These are phyloP conservation scores for Monosporozyma yasuniensis DNA, from an alignment of 805 yeast genomes.

Conservation along the genomic window DNA sequence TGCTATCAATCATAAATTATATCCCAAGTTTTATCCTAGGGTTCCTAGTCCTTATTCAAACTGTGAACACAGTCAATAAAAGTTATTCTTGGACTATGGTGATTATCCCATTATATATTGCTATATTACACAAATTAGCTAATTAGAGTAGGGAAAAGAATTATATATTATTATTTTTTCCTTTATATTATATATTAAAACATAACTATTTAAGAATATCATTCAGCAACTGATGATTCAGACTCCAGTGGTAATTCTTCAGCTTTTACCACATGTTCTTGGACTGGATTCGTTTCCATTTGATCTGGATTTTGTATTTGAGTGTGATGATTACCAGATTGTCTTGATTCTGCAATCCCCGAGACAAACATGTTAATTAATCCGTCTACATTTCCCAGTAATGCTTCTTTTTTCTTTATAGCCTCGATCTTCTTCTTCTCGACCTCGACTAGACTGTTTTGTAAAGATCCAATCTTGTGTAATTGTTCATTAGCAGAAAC, in stretches of 20 bases:
- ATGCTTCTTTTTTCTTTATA: conserved; percentile 52
- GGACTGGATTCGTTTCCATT: neutral
- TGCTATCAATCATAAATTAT: conserved; percentile 9
- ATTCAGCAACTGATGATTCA: neutral
- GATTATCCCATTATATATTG: neutral
- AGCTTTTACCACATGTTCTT: neutral
- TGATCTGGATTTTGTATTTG: neutral
- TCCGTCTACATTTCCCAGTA: conserved; percentile 54
- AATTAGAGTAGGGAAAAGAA: neutral
- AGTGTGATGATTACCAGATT: neutral
- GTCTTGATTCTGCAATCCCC: conserved; percentile 32
- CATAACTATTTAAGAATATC: neutral
- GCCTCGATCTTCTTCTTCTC: conserved; percentile 52
- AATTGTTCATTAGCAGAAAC: conserved; percentile 71
- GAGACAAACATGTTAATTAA: conserved; percentile 45
- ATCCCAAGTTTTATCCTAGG: conserved; percentile 20
- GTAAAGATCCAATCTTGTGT: conserved; percentile 50
- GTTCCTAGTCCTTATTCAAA: conserved; percentile 8
- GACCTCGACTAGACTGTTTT: conserved; percentile 49
- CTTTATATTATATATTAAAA: neutral
- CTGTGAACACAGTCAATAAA: conserved; percentile 9
- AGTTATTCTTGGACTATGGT: conserved; percentile 7
- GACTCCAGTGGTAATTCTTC: neutral
- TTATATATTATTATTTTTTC: neutral
- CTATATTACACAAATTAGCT: neutral